A percentile compares a stretch with the other conserved stretches of the same genome.
Conservation (phyloP, 1,284 basidiomycete species). For the Cryptococcus deneoformans region DNA sequence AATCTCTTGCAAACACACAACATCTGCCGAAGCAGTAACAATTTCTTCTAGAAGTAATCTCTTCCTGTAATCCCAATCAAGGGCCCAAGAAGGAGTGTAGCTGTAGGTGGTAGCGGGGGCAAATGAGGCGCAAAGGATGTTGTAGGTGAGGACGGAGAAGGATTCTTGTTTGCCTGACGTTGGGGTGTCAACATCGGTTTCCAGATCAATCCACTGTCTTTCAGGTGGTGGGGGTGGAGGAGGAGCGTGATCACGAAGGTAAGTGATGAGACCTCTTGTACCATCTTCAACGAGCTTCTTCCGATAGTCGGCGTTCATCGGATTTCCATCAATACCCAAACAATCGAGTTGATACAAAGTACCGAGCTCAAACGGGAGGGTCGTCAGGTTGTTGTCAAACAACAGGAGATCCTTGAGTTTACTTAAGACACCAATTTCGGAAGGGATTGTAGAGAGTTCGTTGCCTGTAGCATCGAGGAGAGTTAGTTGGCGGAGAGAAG, state of each 20-base stretch:
- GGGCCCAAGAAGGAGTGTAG: conserved; percentile 95
- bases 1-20: conserved; percentile 89
- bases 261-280: conserved; percentile 76
- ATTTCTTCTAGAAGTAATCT: conserved; percentile 87
- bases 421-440: conserved; percentile 88
- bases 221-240: conserved; percentile 78
- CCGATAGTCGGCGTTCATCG: conserved; percentile 74
- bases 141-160: conserved; percentile 85
- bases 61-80: conserved; percentile 93
- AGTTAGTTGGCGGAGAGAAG: conserved; percentile 80
- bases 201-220: conserved; percentile 75
- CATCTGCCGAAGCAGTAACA: conserved; percentile 77
- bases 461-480: conserved; percentile 93
- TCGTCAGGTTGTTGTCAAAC: conserved; percentile 89
- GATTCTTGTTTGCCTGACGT: conserved; percentile 55
- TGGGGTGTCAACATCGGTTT: conserved; percentile 60
- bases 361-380: conserved; percentile 84
- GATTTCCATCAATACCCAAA: conserved; percentile 94
- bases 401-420: conserved; percentile 87
- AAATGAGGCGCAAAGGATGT: conserved; percentile 89
- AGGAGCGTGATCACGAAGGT: conserved; percentile 61
- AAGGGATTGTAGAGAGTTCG: conserved; percentile 71
- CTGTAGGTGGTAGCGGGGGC: conserved; percentile 91
- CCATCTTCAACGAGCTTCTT: conserved; percentile 89
- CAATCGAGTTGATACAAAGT: conserved; percentile 90